These are phyloP conservation scores for Coccomyxa subellipsoidea DNA, from an alignment of 163 green algal species.

Conservation along the genomic window DNA sequence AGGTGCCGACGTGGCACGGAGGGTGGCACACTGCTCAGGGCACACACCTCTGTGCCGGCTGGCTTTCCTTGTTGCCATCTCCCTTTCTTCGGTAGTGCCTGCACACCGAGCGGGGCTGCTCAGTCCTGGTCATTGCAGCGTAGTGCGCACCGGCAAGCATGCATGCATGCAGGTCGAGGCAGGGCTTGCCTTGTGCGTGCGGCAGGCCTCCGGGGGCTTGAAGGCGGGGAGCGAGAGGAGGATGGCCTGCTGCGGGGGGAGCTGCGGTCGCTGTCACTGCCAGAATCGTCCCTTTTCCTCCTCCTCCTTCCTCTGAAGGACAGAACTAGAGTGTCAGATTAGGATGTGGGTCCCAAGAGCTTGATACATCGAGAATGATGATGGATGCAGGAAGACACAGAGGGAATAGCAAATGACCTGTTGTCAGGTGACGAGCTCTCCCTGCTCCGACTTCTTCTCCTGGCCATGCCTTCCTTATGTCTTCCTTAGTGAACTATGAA, in stretches of 20 bases:
- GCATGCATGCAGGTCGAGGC: neutral
- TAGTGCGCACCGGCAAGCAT: neutral
- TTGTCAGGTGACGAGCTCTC: neutral
- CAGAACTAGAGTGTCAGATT: too few species aligned
- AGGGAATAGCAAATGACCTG: too few species aligned
- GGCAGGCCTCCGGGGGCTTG: neutral
- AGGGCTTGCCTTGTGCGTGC: neutral
- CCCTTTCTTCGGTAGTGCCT: neutral
- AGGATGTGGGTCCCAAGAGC: too few species aligned
- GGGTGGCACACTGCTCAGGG: too few species aligned
- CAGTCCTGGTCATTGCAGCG: neutral
- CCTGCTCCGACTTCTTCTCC: neutral
- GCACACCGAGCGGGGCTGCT: neutral
- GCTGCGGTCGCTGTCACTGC: neutral
- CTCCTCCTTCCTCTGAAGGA: neutral
- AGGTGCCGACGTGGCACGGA: too few species aligned
- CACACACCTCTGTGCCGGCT: neutral
- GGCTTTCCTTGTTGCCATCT: neutral
- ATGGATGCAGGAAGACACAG: too few species aligned
- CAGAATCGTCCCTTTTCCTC: neutral
- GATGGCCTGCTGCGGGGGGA: neutral
- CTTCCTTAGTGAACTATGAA: too few species aligned
- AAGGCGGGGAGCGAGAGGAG: neutral
- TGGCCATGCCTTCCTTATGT: too few species aligned
- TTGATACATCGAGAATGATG: too few species aligned